Conservation (phyloP, 2,329 filamentous ascomycete species). For the Fusarium ramigenum region DNA sequence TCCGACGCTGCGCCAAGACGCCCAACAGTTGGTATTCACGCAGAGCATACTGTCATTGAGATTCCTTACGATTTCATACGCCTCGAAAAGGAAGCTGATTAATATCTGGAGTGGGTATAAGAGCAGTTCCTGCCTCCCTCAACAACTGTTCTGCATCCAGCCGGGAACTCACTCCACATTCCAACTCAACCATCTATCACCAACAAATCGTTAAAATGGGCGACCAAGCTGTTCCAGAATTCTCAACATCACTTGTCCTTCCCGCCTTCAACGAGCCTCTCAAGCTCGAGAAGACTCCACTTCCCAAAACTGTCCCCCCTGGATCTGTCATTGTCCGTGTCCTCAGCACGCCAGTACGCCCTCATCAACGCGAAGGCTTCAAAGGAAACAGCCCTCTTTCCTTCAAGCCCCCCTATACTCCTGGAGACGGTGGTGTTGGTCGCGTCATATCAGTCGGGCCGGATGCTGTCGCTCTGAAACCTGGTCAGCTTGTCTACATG, state of each 20-base stretch:
- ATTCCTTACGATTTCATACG: accelerated
- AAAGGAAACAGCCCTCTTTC: slow-evolving; percentile 16
- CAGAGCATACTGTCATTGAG: background rate
- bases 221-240: background rate
- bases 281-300: background rate
- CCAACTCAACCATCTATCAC: background rate
- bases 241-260: slow-evolving; percentile 9
- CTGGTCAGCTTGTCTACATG: slow-evolving; percentile 27
- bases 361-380: slow-evolving; percentile 22
- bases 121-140: background rate
- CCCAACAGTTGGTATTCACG: too few species aligned
- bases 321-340: slow-evolving; percentile 27
- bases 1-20: background rate
- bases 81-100: background rate
- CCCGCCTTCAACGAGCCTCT: slow-evolving; percentile 22
- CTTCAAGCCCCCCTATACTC: background rate
- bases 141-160: background rate
- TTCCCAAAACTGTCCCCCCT: background rate
- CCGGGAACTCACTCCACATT: background rate
- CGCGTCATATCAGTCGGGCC: slow-evolving; percentile 23
- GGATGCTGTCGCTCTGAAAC: slow-evolving; percentile 4
- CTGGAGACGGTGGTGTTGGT: background rate
- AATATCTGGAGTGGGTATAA: background rate
- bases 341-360: slow-evolving; percentile 17
- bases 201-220: background rate